Conservation (phyloP, 163 green algal genomes). For the Chlamydomonas reinhardtii region DNA sequence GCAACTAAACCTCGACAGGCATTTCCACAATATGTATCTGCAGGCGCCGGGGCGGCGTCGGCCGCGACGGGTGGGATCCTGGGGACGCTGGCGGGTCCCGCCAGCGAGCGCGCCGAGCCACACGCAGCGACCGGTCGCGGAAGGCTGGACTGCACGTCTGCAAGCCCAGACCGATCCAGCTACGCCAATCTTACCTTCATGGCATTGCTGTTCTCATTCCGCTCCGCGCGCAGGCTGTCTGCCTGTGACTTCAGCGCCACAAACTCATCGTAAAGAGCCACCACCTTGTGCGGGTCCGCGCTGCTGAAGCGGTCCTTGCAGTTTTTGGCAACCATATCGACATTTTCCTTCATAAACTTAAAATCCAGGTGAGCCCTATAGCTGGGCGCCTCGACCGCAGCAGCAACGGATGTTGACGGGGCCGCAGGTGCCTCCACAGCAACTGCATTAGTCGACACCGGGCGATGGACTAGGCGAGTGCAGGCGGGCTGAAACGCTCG, state of each 20-base stretch:
- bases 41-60: no score
- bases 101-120: no score
- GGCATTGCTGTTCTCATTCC: slow-evolving; percentile 89
- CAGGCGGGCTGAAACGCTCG: slow-evolving; percentile 4
- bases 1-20: no score
- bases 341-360: slow-evolving; percentile 91
- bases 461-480: not conserved
- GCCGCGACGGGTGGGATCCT: no score
- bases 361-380: slow-evolving; percentile 92
- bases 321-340: slow-evolving; percentile 84
- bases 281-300: slow-evolving; percentile 83
- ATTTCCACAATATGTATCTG: no score
- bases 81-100: no score
- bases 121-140: no score
- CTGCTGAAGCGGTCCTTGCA: slow-evolving; percentile 72
- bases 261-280: slow-evolving; percentile 89
- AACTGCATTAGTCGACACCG: not conserved
- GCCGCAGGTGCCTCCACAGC: slow-evolving; percentile 14
- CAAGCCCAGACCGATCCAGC: no score
- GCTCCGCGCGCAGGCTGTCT: slow-evolving; percentile 77
- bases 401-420: slow-evolving; percentile 3
- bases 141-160: no score
- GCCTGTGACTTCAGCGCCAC: slow-evolving; percentile 72
- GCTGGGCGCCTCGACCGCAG: slow-evolving; percentile 48
- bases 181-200: slow-evolving; percentile 87